Conservation (phyloP, 352 stramenopile genomes). For the Pythium aristosporum region DNA sequence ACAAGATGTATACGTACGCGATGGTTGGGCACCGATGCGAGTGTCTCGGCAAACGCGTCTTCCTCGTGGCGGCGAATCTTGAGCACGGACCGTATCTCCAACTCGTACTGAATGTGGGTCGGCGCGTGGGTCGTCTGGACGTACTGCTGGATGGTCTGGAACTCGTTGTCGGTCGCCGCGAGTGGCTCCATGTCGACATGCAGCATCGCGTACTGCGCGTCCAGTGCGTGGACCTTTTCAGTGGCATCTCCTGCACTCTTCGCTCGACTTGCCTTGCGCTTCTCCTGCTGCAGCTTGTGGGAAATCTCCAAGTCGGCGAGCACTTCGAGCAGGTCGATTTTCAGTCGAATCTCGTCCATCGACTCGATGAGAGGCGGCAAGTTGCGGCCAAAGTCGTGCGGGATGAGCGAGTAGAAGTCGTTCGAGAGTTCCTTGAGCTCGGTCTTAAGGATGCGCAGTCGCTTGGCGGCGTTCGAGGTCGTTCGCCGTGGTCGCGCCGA, state of each 20-base stretch:
- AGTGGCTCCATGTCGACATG: conserved; percentile 48
- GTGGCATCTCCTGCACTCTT: conserved; percentile 1
- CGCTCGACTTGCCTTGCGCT: conserved; percentile 20
- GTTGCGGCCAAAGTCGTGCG: conserved; percentile 60
- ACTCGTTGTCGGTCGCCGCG: conserved; percentile 37
- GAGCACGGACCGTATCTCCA: conserved; percentile 52
- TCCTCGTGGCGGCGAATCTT: conserved; percentile 46
- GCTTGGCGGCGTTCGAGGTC: conserved; percentile 22
- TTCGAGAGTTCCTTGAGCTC: conserved; percentile 56
- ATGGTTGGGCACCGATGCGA: conserved; percentile 54
- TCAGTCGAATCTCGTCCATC: conserved; percentile 57
- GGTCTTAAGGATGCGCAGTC: conserved; percentile 24
- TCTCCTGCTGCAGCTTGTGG: conserved; percentile 45
- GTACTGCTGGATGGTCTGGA: conserved; percentile 58
- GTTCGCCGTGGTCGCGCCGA: conserved; percentile 27
- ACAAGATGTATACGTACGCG: conserved; percentile 28
- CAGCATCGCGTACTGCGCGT: conserved; percentile 54
- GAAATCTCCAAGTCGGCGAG: conserved; percentile 64
- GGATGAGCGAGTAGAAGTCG: conserved; percentile 73
- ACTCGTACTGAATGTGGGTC: conserved; percentile 40
- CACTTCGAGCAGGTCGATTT: conserved; percentile 61
- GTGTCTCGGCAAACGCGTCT: conserved; percentile 37
- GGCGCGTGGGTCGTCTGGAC: conserved; percentile 60
- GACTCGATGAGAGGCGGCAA: conserved; percentile 50
- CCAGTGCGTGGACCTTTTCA: conserved; percentile 36